Base-by-base conservation (phyloP, 225 moss, liverwort and hornwort species). In the Pseudoscleropodium purum region DNA sequence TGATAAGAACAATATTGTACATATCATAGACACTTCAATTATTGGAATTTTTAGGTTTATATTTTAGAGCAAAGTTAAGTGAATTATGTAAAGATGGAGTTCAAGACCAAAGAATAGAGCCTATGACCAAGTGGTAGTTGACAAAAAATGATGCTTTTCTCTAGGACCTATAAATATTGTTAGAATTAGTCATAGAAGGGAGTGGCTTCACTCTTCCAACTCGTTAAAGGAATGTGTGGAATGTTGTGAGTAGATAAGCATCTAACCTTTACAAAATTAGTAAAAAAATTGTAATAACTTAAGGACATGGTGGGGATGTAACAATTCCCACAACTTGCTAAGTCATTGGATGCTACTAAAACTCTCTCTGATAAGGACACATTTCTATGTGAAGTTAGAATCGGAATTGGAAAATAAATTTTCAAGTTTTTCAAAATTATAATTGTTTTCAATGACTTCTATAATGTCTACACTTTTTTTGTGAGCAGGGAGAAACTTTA, bases 91-190 rank as follows among this genome's bases (percentile, higher is more conserved):
- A 68, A 69, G 7, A 69, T 4, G 0, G 1, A n/a, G 6, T 68
- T 5, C 4, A 1, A 13, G 5, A 39, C 14, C 2, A 39, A 39
- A 24, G 1, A 23, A 39, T 1, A 69, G 5, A 70, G 25, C 14
- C 5, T 39, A 25, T 14, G 12, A 70, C 13, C 2, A 70, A 24
- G 2, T 0, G 0, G 0, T 41, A 25, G 25, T 39, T 14, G 8
- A 39, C 1, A 1, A 43, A 27, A 72, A 43, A 43, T 73, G 73
- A 73, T 43, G 2, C 5, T 15, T 9, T 17, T 26, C 9, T 70
- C 39, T 0, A 70, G 0, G 7, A 39, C 13, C 2, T 1, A 0
- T 70, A 8, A 25, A 25, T 39, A 0, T 25, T 14, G 0, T 39
- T 39, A 70, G 39, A 69, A 6, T 3, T n/a, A 69, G 69, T 23